Evolutionary conservation across 768 basidiomycete genomes (phyloP), one percentile per base, ranked within the genome.

Genomic region (Leucosporidium creatinivorum): DNA sequence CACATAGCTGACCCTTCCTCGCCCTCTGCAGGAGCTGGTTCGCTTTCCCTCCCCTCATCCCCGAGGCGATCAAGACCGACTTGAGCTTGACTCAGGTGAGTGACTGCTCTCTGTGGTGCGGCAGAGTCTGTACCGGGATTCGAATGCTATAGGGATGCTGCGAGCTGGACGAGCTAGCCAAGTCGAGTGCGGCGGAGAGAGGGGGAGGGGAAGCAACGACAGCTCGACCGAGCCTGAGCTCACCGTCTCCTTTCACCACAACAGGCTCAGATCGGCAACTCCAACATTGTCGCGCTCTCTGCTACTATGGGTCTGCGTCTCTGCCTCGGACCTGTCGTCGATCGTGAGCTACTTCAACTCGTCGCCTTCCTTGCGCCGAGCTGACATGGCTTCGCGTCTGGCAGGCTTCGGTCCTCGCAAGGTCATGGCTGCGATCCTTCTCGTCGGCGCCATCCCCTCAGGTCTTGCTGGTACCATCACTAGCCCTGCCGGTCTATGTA

Each of bases 41-140:
- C 65, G 84, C 85, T 1, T 85, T 86, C 72, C 80, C 84, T n/a
- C 85, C 85, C 0, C 81, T 86, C 21, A 81, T 84, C 47, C 83
- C 84, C 0, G 82, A 83, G 13, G 83, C 80, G 36, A 85, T 86
- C 77, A 81, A 81, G 69, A 72, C 74, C 30, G 85, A 86, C 76
- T 79, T 86, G 65, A 76, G 81, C 2, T 77, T 86, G 28, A 82
- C 82, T 6, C 69, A 78, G 39, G 39, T 44, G 15, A 44, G 39
- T 15, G 15, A 13, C 39, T 17, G 39, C 8, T 44, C 15, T 44
- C 2, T 2, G 15, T 6, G 39, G 15, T 17, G 39, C 15, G 6
- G 8, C 2, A 44, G 39, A 15, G 6, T 6, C 3, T 10, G 15
- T 44, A 12, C 3, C 10, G 39, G 39, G 3, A 44, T 44, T 3